Percentiles rank a stretch among this genome's conserved stretches.
phyloP scores from a whole-genome alignment of 306 rosid genomes.

The Potentilla sterilis region DNA sequence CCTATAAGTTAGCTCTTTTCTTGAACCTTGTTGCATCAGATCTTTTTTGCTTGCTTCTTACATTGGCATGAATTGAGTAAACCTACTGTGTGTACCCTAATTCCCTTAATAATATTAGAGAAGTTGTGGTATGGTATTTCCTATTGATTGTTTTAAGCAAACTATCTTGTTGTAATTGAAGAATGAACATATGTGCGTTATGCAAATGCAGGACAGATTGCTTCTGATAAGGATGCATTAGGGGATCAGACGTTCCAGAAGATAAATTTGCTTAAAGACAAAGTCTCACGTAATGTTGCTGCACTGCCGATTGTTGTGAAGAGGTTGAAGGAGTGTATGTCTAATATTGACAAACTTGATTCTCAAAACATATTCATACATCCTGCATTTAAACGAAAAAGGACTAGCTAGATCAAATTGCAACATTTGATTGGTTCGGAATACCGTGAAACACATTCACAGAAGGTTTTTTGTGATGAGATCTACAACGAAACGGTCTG shows the following conservation, averaged over 20 bases:
- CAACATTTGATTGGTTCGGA: slow-evolving; percentile 13
- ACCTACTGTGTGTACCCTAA: background rate
- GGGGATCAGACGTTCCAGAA: slow-evolving; percentile 53
- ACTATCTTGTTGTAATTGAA: background rate
- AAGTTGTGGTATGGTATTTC: background rate
- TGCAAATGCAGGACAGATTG: slow-evolving; percentile 43
- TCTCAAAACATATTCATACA: slow-evolving; percentile 48
- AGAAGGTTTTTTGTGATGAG: background rate
- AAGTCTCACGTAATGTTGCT: slow-evolving; percentile 54
- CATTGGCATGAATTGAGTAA: background rate
- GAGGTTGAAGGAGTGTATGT: slow-evolving; percentile 72
- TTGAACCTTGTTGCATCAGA: background rate
- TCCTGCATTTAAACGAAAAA: slow-evolving; percentile 65
- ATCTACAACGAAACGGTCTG: background rate
- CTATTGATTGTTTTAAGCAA: background rate
- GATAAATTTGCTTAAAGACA: slow-evolving; percentile 57
- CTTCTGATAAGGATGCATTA: slow-evolving; percentile 25
- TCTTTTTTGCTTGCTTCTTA: background rate
- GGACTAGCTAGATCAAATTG: slow-evolving; percentile 33
- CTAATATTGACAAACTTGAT: slow-evolving; percentile 62
- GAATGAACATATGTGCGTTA: slow-evolving; percentile 5
- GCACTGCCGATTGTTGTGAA: slow-evolving; percentile 59
- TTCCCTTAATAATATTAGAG: background rate
- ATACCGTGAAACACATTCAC: background rate
- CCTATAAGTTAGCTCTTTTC: background rate